Base-by-base conservation (phyloP, 441 rosid species). In the Pelargonium cotyledonis region DNA sequence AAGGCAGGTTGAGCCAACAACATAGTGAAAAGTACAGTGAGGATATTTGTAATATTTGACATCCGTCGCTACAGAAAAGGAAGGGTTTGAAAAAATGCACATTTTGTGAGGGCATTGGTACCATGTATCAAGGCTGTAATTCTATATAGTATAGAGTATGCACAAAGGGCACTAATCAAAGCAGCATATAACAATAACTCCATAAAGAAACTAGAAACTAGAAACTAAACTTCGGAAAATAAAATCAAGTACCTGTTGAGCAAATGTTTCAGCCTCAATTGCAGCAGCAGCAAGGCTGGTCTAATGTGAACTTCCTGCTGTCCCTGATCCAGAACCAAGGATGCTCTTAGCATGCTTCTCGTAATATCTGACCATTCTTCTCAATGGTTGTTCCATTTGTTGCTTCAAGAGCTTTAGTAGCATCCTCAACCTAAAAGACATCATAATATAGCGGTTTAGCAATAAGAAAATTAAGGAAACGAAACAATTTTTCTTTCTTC, bases 211-310 rank as follows among this genome's bases (percentile, higher is more conserved):
- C 7, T 38, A 38, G 10, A 64, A 16, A 11, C 29, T 40, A 40
- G 5, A 64, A 4, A 11, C 38, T 1, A 21, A 9, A 4, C 43
- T 26, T 21, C 11, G 19, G 40, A 76, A 21, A 63, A 60, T 1
- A 8, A 5, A n/a, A 35, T 65, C 38, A 63, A 46, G 55, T 79
- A 91, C 99, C 96, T 95, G 97, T 72, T 90, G 99, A 47, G 97
- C 82, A 84, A 95, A 95, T 55, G 95, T 81, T 47, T 97, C 99
- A 9, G 99, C 99, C 83, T 95, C 97, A 80, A 95, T 95, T 68
- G 99, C 99, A 68, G 99, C 97, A 72, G 99, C 97, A 57, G 97
- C 99, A 41, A 95, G 85, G 77, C 92, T 95, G 85, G 92, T 95
- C 15, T 97, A 86, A 69, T 90, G 97, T 63, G 94, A 85, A 65